These are phyloP conservation scores for Sarocladiaceae sp. DNA, from an alignment of 2,329 filamentous ascomycete species.

Conservation along the genomic window DNA sequence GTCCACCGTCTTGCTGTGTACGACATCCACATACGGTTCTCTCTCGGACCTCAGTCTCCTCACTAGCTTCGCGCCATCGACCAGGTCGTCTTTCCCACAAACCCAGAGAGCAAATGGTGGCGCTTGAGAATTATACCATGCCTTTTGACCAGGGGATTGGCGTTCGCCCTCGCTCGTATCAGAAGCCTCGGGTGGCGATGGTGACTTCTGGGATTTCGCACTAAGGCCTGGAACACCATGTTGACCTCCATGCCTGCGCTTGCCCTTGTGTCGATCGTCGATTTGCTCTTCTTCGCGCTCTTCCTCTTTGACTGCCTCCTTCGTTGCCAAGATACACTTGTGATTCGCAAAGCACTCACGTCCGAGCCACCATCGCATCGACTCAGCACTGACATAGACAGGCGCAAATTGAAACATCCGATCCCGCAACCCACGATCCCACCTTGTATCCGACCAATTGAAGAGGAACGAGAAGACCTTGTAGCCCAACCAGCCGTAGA, in stretches of 20 bases:
- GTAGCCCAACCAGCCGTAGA: conserved; percentile 84
- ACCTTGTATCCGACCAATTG: conserved; percentile 77
- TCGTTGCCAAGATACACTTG: conserved; percentile 80
- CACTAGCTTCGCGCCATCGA: conserved; percentile 74
- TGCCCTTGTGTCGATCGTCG: conserved; percentile 26
- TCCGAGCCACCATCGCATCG: conserved; percentile 95
- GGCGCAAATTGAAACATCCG: conserved; percentile 92
- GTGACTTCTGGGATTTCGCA: conserved; percentile 13
- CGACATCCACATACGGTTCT: conserved; percentile 76
- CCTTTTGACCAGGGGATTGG: conserved; percentile 46
- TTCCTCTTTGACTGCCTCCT: conserved; percentile 61
- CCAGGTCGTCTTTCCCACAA: conserved; percentile 75
- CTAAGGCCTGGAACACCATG: neutral
- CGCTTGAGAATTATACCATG: conserved; percentile 78
- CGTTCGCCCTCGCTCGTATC: conserved; percentile 16
- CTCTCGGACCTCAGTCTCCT: conserved; percentile 69
- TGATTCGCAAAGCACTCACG: conserved; percentile 74
- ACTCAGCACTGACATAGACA: conserved; percentile 83
- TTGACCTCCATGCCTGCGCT: conserved; percentile 15
- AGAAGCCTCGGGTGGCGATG: conserved; percentile 8
- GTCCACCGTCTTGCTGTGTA: conserved; percentile 78
- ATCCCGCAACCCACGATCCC: conserved; percentile 75
- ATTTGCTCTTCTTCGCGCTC: conserved; percentile 47
- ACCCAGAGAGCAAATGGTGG: conserved; percentile 90
- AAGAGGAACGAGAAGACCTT: conserved; percentile 88